Evolutionary conservation across 2,329 filamentous ascomycete species (phyloP).

Genomic region (Acephala macrosclerotiorum): DNA sequence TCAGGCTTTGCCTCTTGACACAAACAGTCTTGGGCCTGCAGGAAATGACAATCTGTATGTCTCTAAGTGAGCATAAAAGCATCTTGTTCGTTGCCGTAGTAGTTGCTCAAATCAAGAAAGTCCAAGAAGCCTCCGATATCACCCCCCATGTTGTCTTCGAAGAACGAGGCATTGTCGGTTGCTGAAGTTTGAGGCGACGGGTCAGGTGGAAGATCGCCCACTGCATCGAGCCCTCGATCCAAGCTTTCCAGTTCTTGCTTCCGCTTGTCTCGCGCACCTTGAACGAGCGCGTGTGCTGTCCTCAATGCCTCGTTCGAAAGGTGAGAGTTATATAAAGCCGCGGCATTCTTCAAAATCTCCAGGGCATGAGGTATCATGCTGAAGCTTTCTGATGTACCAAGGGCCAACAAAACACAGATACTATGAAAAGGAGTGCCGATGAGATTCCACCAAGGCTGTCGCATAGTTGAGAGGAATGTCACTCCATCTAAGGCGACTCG

Average conservation of each 20-base stretch:
- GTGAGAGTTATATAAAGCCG: conserved; percentile 28
- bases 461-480: conserved; percentile 20
- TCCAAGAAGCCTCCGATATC: conserved; percentile 17
- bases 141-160: conserved; percentile 22
- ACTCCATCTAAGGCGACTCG: conserved; percentile 30
- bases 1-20: not conserved
- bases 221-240: conserved; percentile 24
- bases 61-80: conserved; percentile 1
- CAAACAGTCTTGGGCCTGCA: not conserved
- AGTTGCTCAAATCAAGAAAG: conserved; percentile 5
- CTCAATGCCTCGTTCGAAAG: conserved; percentile 34
- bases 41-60: not conserved
- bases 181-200: not conserved
- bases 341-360: conserved; percentile 29
- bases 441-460: conserved; percentile 37
- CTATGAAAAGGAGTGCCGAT: conserved; percentile 34
- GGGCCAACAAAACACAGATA: conserved; percentile 33
- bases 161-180: not conserved
- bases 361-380: conserved; percentile 29
- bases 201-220: conserved; percentile 14
- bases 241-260: conserved; percentile 31
- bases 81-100: conserved; percentile 1
- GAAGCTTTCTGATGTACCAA: conserved; percentile 32
- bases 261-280: conserved; percentile 30
- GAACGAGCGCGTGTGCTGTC: conserved; percentile 35